These are phyloP conservation scores for Debaryomyces castellii DNA, from an alignment of 805 yeast genomes.

Conservation along the genomic window DNA sequence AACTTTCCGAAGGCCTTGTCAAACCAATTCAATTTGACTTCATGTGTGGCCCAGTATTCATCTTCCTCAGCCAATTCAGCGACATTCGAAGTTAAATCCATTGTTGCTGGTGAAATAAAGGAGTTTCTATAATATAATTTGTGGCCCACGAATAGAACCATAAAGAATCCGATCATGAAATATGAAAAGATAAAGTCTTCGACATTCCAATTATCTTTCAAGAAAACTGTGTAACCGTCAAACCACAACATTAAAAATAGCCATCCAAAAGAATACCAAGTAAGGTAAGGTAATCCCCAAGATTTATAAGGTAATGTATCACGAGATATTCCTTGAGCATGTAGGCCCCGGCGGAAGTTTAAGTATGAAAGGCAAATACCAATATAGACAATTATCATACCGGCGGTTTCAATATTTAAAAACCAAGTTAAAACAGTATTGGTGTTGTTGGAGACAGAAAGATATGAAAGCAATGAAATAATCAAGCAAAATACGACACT, in stretches of 20 bases:
- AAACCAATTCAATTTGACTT: background rate
- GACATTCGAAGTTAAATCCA: background rate
- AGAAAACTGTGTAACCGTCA: constrained; percentile 69
- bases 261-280: constrained; percentile 48
- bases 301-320: constrained; percentile 56
- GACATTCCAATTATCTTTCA: constrained; percentile 62
- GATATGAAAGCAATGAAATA: constrained; percentile 24
- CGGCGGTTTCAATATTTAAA: constrained; percentile 67
- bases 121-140: background rate
- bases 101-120: background rate
- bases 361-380: constrained; percentile 58
- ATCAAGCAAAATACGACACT: constrained; percentile 14
- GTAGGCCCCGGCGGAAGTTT: constrained; percentile 45
- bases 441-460: constrained; percentile 50
- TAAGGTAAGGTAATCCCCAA: constrained; percentile 48
- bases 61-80: background rate
- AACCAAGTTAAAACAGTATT: constrained; percentile 73
- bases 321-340: constrained; percentile 50
- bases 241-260: constrained; percentile 16
- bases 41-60: background rate
- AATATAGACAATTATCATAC: constrained; percentile 62
- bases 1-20: background rate
- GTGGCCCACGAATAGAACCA: constrained; percentile 49
- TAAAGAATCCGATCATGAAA: constrained; percentile 58
- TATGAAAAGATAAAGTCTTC: constrained; percentile 71